Evolutionary conservation across 352 stramenopile species (phyloP), one percentile per base, ranked within the genome.

Genomic region (Globisporangium paroecandrum): DNA sequence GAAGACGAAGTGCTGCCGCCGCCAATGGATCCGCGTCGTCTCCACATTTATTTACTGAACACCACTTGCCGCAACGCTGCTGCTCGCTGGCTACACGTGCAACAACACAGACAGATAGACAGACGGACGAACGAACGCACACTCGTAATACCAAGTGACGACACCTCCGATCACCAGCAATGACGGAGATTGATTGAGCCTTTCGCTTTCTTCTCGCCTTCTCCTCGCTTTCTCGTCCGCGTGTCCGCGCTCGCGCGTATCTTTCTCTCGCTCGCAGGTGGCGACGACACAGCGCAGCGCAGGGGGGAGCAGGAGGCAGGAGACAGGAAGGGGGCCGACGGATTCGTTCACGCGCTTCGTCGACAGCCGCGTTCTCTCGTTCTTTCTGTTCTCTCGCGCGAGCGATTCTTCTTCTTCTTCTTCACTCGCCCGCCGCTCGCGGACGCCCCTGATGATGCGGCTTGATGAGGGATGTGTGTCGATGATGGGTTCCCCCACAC

Each of bases 11-110:
- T 70, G 60, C 73, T 79, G 61, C 66, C 70, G 62, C 76, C 69
- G 64, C 72, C 66, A 62, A 82, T 71, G 51, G 80, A 89, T 56
- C 80, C 80, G 60, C 80, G 78, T 32, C 80, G 78, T 64, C 78
- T 75, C 80, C 80, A 89, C 80, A 89, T 89, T 54, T 66, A 66
- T 51, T 51, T 46, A 62, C 32, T 24, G 36, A 62, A 49, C 56
- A 49, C 9, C n/a, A 46, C 49, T n/a, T n/a, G 38, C 18, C 36
- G 55, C 55, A 43, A 60, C 4, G n/a, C 20, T 29, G 49, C 20
- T 46, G 54, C 32, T 38, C 32, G 32, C 8, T 38, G 32, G 32
- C 32, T 49, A n/a, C 9, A 62, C 32, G 22, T 20, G 5, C 12
- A 22, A 24, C 29, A 15, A 18, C 24, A 58, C 53, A 58, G 24